Evolutionary conservation across 768 basidiomycete species (phyloP).

Genomic region (Tricholoma hemisulphureum): DNA sequence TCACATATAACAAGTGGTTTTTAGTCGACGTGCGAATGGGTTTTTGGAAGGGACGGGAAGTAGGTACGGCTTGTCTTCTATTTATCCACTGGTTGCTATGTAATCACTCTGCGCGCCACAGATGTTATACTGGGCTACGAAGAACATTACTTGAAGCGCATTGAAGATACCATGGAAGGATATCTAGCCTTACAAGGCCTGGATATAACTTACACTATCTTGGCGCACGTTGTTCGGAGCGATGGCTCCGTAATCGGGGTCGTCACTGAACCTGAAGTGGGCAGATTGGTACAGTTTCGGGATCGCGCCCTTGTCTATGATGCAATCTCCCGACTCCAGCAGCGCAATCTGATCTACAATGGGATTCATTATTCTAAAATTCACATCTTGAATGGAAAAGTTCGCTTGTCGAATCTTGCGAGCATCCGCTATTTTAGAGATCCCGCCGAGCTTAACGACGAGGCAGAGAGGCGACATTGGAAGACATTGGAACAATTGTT

Average conservation of each 20-base stretch:
- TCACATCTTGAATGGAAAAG: conserved; percentile 34
- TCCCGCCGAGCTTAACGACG: conserved; percentile 16
- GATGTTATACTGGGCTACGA: conserved; percentile 36
- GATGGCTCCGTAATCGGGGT: conserved; percentile 34
- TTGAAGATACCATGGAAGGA: conserved; percentile 33
- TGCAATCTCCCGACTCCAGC: conserved; percentile 30
- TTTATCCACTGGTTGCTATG: not conserved
- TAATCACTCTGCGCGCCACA: conserved; percentile 8
- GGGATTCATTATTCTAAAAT: conserved; percentile 22
- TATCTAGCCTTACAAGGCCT: conserved; percentile 28
- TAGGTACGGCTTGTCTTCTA: conserved; percentile 24
- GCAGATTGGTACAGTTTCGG: conserved; percentile 26
- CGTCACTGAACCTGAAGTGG: conserved; percentile 36
- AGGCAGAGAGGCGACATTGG: conserved; percentile 29
- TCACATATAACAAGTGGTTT: conserved; percentile 32
- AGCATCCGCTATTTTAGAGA: conserved; percentile 19
- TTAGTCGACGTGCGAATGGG: conserved; percentile 29
- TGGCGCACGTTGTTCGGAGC: conserved; percentile 32
- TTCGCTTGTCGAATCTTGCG: conserved; percentile 31
- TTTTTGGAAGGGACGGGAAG: conserved; percentile 38
- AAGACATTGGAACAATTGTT: conserved; percentile 25
- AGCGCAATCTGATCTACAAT: conserved; percentile 24
- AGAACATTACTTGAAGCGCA: conserved; percentile 18
- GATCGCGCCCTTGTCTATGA: conserved; percentile 33
- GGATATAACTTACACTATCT: conserved; percentile 36